Conservation (phyloP, 2,329 filamentous ascomycete genomes). For the Monosporascus sp. region DNA sequence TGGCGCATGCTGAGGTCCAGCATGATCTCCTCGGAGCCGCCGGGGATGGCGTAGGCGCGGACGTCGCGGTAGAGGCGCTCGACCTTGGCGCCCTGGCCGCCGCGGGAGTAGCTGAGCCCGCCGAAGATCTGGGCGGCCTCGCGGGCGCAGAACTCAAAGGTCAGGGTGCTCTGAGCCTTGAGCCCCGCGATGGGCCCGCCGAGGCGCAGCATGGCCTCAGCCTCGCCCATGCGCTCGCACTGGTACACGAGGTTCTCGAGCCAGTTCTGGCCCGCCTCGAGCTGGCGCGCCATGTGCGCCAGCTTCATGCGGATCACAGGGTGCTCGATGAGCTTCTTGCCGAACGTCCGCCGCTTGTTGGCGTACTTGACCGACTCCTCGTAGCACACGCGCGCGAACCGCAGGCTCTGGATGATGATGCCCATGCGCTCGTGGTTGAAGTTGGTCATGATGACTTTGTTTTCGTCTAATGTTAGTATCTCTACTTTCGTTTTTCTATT, state of each 20-base stretch:
- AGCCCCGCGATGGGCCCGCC: constrained; percentile 89
- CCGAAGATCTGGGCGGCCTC: constrained; percentile 98
- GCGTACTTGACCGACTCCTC: constrained; percentile 96
- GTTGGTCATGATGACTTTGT: constrained; percentile 91
- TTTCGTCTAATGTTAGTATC: constrained; percentile 7
- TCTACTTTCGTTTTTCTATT: neutral
- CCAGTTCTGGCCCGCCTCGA: constrained; percentile 96
- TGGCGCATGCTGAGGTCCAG: constrained; percentile 92
- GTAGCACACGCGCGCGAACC: constrained; percentile 94
- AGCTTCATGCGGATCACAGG: constrained; percentile 97
- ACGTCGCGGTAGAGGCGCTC: constrained; percentile 94
- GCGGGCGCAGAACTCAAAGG: constrained; percentile 95
- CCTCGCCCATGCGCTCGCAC: constrained; percentile 87
- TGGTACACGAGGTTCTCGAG: constrained; percentile 93
- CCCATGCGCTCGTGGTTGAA: constrained; percentile 99
- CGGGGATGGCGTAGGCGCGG: constrained; percentile 91
- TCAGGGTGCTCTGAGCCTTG: constrained; percentile 90
- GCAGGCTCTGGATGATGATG: constrained; percentile 95
- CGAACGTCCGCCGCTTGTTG: constrained; percentile 94
- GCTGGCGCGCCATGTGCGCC: constrained; percentile 96
- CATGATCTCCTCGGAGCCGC: constrained; percentile 98
- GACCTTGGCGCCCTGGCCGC: constrained; percentile 91
- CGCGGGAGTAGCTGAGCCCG: constrained; percentile 83
- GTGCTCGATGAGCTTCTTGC: constrained; percentile 93
- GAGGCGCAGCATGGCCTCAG: constrained; percentile 91